Evolutionary conservation across 495 filamentous ascomycete species (phyloP).

Genomic region (Apodospora peruviana): DNA sequence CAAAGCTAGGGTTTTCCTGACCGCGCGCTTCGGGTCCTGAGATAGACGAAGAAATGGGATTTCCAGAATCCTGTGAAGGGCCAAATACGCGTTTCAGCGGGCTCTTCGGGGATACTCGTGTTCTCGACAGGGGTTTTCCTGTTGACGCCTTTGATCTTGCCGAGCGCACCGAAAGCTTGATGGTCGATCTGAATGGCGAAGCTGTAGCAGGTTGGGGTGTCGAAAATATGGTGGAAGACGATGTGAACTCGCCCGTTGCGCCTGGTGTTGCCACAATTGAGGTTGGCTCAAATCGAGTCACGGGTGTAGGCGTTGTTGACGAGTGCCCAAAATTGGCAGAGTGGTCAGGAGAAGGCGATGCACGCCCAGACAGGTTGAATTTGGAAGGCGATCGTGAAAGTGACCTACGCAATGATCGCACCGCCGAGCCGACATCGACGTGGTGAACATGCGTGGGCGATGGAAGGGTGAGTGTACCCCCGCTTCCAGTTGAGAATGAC

Average conservation of each 20-base stretch:
- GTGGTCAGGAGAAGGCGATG: slow-evolving; percentile 6
- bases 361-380: slow-evolving; percentile 50
- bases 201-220: slow-evolving; percentile 25
- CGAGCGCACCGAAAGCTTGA: slow-evolving; percentile 50
- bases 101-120: slow-evolving; percentile 64
- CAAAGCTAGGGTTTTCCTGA: slow-evolving; percentile 51
- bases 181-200: slow-evolving; percentile 37
- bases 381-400: slow-evolving; percentile 85
- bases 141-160: slow-evolving; percentile 39
- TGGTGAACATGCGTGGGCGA: slow-evolving; percentile 77
- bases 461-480: slow-evolving; percentile 73
- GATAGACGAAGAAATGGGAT: slow-evolving; percentile 47
- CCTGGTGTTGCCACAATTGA: slow-evolving; percentile 20
- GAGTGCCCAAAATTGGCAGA: slow-evolving; percentile 9
- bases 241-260: slow-evolving; percentile 16
- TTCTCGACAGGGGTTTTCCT: slow-evolving; percentile 38
- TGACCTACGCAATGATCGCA: slow-evolving; percentile 74
- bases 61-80: slow-evolving; percentile 65
- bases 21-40: slow-evolving; percentile 29
- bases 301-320: slow-evolving; percentile 7
- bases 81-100: slow-evolving; percentile 70
- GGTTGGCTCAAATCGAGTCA: slow-evolving; percentile 4
- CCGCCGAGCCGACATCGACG: slow-evolving; percentile 70
- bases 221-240: slow-evolving; percentile 18
- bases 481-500: slow-evolving; percentile 48